A percentile compares a stretch with the other conserved stretches of the same genome.
phyloP scores from a whole-genome alignment of 495 filamentous ascomycete species.

The Glarea lozoyensis region DNA sequence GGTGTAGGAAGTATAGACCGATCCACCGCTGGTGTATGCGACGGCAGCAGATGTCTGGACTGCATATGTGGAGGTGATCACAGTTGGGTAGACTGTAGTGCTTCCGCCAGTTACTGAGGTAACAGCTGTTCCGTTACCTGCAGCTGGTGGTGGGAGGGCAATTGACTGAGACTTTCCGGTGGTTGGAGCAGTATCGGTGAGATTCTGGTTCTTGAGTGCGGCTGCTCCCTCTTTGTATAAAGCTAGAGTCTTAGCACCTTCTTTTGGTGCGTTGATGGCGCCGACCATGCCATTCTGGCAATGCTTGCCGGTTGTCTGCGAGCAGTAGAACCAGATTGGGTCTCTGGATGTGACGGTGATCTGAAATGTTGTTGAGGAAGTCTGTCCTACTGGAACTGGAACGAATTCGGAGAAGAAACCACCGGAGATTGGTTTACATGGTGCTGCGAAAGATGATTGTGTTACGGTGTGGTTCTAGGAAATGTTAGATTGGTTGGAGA shows the following conservation, averaged over 20 bases:
- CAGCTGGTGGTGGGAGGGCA: slow-evolving; percentile 25
- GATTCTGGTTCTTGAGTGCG: slow-evolving; percentile 16
- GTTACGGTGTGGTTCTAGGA: slow-evolving; percentile 55
- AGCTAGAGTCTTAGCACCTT: not conserved
- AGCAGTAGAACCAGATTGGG: slow-evolving; percentile 62
- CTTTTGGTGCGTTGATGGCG: slow-evolving; percentile 13
- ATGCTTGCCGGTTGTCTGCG: slow-evolving; percentile 41
- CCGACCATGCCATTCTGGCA: slow-evolving; percentile 57
- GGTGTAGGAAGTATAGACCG: not conserved
- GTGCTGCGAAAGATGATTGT: slow-evolving; percentile 57
- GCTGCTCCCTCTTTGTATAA: slow-evolving; percentile 5
- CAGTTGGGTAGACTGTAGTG: not conserved
- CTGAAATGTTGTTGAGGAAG: slow-evolving; percentile 48
- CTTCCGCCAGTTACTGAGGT: not conserved
- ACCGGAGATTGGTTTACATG: slow-evolving; percentile 37
- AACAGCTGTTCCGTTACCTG: slow-evolving; percentile 20
- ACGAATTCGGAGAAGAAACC: slow-evolving; percentile 35
- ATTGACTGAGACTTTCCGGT: slow-evolving; percentile 26
- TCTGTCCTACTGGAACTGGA: slow-evolving; percentile 24
- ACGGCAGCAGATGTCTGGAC: not conserved
- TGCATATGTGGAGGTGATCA: not conserved
- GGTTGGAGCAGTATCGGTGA: slow-evolving; percentile 32
- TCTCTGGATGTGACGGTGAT: slow-evolving; percentile 52
- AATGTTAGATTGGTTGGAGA: slow-evolving; percentile 1
- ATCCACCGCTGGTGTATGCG: not conserved